Percentiles rank a stretch among this genome's conserved stretches.
Conservation (phyloP, 257 asterid species). For the Fraxinus quadrangulata region DNA sequence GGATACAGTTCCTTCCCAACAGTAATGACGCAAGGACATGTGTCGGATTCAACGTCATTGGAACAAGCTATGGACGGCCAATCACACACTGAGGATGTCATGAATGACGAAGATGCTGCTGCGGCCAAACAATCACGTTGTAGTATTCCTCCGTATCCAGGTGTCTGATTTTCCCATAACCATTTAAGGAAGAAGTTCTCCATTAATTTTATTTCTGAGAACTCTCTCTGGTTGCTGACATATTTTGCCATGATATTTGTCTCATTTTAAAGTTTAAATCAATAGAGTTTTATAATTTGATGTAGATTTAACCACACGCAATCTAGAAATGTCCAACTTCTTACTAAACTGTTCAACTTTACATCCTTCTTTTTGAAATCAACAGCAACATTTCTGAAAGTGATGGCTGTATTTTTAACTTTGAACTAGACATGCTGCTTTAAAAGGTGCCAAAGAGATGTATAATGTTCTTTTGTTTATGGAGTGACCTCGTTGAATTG, state of each 20-base stretch:
- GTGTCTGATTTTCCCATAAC: conserved; percentile 26
- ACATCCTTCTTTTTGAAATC: background rate
- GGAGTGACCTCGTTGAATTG: background rate
- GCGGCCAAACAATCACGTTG: conserved; percentile 49
- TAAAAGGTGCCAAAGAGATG: background rate
- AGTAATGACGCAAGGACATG: conserved; percentile 47
- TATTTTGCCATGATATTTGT: background rate
- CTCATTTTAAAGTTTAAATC: background rate
- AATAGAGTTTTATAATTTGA: background rate
- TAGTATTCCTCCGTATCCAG: conserved; percentile 40
- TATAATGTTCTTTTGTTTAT: background rate
- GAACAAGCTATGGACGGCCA: conserved; percentile 68
- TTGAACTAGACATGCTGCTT: background rate
- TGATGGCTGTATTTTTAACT: background rate
- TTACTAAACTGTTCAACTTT: background rate
- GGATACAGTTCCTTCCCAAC: conserved; percentile 46
- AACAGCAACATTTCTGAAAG: background rate
- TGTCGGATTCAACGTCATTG: conserved; percentile 67
- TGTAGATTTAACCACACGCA: background rate
- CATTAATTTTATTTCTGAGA: background rate
- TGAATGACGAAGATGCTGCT: conserved; percentile 61
- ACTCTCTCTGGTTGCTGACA: background rate
- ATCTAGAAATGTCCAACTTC: background rate
- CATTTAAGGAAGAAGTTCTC: background rate
- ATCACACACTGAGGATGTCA: conserved; percentile 65